Evolutionary conservation across 176 grass and related monocot species (phyloP).

Genomic region (Puccinellia tenuiflora): DNA sequence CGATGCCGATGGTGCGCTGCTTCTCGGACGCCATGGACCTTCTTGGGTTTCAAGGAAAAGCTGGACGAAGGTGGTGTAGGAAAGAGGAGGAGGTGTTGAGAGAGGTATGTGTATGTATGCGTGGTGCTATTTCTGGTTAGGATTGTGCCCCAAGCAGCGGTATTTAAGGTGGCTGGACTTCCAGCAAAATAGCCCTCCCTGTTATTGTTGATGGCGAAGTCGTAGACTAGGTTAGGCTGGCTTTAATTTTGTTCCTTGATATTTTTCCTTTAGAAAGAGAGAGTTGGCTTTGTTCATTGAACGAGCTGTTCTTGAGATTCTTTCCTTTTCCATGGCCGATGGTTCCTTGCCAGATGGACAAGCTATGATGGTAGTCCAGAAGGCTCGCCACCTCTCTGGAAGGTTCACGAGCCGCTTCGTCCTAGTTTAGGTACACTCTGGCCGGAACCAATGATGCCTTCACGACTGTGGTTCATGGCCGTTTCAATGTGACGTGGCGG

Average conservation of each 20-base stretch:
- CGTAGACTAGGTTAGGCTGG: background rate
- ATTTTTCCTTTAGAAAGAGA: background rate
- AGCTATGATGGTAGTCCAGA: slow-evolving; percentile 22
- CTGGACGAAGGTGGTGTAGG: slow-evolving; percentile 17
- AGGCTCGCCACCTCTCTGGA: slow-evolving; percentile 27
- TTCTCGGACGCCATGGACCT: slow-evolving; percentile 22
- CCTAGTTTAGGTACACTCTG: background rate
- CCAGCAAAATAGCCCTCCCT: slow-evolving; percentile 19
- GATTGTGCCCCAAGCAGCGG: slow-evolving; percentile 21
- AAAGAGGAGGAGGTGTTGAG: background rate
- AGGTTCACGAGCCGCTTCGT: background rate
- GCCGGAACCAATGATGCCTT: background rate
- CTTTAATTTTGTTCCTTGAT: slow-evolving; percentile 5
- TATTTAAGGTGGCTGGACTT: slow-evolving; percentile 19
- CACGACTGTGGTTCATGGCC: background rate
- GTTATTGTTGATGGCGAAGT: background rate
- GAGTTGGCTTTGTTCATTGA: slow-evolving; percentile 26
- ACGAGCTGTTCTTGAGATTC: background rate
- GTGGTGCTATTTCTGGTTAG: slow-evolving; percentile 9
- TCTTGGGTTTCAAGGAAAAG: background rate
- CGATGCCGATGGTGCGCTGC: slow-evolving; percentile 48
- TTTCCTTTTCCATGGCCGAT: slow-evolving; percentile 6
- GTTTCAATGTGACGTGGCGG: background rate
- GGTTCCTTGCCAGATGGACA: slow-evolving; percentile 24
- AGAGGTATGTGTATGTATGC: background rate